Base-by-base conservation (phyloP, 192 early-diverging fungal genomes). In the Dissophora globulifera region DNA sequence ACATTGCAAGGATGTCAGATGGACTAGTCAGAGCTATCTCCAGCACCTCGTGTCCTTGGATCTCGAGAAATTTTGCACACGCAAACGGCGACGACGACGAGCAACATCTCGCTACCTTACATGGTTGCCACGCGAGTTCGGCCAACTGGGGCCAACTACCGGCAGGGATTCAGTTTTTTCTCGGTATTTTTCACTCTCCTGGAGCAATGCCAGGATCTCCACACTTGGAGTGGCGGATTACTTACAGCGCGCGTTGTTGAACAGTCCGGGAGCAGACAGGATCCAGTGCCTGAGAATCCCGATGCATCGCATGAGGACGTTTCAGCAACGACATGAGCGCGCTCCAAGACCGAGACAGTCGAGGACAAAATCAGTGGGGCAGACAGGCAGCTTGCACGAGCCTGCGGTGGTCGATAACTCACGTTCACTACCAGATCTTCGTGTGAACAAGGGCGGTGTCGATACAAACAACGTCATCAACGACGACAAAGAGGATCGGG, bases 231-330 rank as follows among this genome's bases (percentile, higher is more conserved):
- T 43, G 20, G 31, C 43, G 30, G 67, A 69, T 13, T 60, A 59
- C n/a, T 13, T 69, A 11, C 67, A 69, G 57, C 47, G 67, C 0
- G 67, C 57, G 3, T 2, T 69, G 5, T 53, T 69, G 57, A 69
- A 58, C 17, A 42, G 33, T 29, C 49, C 55, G 3, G 54, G 67
- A 2, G 27, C 67, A 0, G 67, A 58, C n/a, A 58, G 57, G 22
- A 60, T 69, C 20, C 33, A 31, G 19, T n/a, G 56, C 11, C 22
- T 69, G n/a, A 50, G 67, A 33, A 69, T 69, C 42, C 67, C 67
- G 5, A 60, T 53, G 15, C 56, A 46, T 35, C 67, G 67, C 6
- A 17, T 69, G 57, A 50, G 57, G 42, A 58, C 56, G 4, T 69
- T 50, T 20, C 67, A 59, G 46, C 49, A 46, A 4, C n/a, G 57